phyloP scores from a whole-genome alignment of 75 land plant species.

The Sequoiadendron giganteum region DNA sequence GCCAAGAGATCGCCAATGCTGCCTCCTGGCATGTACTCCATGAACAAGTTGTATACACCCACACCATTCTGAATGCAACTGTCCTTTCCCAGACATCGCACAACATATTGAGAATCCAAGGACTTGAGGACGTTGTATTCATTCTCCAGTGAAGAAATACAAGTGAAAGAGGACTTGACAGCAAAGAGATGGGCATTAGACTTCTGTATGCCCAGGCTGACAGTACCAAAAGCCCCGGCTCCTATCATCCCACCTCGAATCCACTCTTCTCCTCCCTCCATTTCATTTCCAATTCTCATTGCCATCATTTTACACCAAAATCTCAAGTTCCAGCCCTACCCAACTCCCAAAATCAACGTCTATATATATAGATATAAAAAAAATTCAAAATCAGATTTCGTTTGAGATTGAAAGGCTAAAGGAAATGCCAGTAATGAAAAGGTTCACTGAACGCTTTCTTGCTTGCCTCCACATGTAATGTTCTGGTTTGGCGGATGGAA shows the following conservation, averaged over 20 bases:
- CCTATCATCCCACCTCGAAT: slow-evolving; percentile 37
- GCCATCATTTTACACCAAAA: no score
- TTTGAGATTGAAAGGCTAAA: no score
- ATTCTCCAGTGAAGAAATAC: slow-evolving; percentile 18
- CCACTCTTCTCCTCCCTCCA: slow-evolving; percentile 12
- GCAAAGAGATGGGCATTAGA: slow-evolving; percentile 44
- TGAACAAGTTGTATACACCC: slow-evolving; percentile 32
- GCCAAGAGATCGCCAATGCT: slow-evolving; percentile 13
- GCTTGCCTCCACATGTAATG: no score
- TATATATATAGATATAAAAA: no score
- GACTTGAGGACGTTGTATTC: slow-evolving; percentile 20
- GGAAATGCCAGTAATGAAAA: no score
- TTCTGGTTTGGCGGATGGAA: no score
- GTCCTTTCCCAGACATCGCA: slow-evolving; percentile 54
- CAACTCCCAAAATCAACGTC: no score
- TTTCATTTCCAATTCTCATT: not conserved
- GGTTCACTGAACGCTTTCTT: no score
- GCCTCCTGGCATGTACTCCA: slow-evolving; percentile 76
- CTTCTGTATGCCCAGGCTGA: slow-evolving; percentile 30
- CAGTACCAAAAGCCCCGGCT: slow-evolving; percentile 41
- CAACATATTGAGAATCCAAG: slow-evolving; percentile 37
- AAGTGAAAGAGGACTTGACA: slow-evolving; percentile 41
- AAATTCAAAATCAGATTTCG: no score
- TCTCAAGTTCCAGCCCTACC: no score
- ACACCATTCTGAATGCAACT: slow-evolving; percentile 6